Evolutionary conservation across 805 yeast genomes (phyloP).

Genomic region (Wickerhamomyces queroliae): DNA sequence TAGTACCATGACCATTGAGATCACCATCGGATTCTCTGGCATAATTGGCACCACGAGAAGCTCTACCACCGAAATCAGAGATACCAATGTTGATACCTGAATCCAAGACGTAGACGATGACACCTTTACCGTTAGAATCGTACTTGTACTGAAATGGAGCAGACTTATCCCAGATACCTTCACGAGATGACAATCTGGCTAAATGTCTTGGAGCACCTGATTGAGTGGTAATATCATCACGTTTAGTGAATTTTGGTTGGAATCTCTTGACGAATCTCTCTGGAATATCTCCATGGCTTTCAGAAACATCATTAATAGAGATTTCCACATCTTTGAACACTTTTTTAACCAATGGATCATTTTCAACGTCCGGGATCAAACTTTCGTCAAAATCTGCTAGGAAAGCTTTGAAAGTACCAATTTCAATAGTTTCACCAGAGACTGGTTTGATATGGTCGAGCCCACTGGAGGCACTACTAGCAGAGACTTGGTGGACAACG

Average conservation of each 20-base stretch:
- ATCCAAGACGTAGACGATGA: slow-evolving; percentile 70
- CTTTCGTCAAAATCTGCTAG: slow-evolving; percentile 48
- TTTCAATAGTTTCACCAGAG: neutral
- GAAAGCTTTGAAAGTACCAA: slow-evolving; percentile 46
- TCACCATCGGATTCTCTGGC: slow-evolving; percentile 60
- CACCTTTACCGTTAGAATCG: slow-evolving; percentile 39
- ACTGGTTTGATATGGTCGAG: neutral
- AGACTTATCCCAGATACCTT: slow-evolving; percentile 6
- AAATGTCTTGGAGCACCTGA: slow-evolving; percentile 55
- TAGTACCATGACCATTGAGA: slow-evolving; percentile 81
- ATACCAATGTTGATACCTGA: slow-evolving; percentile 60
- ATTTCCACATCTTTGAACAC: slow-evolving; percentile 63
- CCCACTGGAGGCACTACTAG: neutral
- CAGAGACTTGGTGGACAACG: too few relatives aligned
- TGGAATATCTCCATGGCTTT: neutral
- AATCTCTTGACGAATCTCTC: too few relatives aligned
- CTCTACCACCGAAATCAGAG: slow-evolving; percentile 54
- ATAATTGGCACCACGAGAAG: slow-evolving; percentile 49
- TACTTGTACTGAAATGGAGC: slow-evolving; percentile 13
- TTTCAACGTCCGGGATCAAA: slow-evolving; percentile 33
- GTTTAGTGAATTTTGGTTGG: neutral
- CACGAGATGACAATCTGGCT: slow-evolving; percentile 49
- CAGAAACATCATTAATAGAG: slow-evolving; percentile 29
- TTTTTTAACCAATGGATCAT: slow-evolving; percentile 56
- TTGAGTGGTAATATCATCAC: slow-evolving; percentile 20